These are phyloP conservation scores for Termitomyces heimii DNA, from an alignment of 768 basidiomycete species.

Conservation along the genomic window DNA sequence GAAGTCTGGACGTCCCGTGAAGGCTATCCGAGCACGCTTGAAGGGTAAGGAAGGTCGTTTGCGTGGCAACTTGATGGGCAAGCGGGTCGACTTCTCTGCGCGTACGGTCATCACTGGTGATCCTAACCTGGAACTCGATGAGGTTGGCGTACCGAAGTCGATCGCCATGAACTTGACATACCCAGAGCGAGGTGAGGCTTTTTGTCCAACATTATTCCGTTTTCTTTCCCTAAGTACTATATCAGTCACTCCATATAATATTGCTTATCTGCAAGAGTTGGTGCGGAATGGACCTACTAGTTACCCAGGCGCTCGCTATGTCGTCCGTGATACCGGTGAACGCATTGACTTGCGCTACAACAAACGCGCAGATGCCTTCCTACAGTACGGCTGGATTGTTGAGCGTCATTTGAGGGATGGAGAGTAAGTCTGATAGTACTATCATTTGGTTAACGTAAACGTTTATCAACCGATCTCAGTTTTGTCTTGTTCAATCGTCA, in stretches of 20 bases:
- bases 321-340: conserved; percentile 95
- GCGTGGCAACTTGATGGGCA: conserved; percentile 98
- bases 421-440: conserved; percentile 61
- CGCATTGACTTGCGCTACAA: conserved; percentile 96
- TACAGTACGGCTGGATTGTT: conserved; percentile 98
- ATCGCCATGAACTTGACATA: conserved; percentile 98
- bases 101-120: conserved; percentile 99
- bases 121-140: conserved; percentile 92
- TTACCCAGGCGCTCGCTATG: conserved; percentile 95
- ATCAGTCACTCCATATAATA: conserved; percentile 95
- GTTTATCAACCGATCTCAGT: conserved; percentile 29
- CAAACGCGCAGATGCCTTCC: conserved; percentile 89
- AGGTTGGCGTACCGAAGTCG: conserved; percentile 92
- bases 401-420: conserved; percentile 97
- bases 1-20: conserved; percentile 95
- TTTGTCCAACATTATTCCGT: not conserved
- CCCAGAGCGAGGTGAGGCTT: conserved; percentile 80
- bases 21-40: conserved; percentile 94
- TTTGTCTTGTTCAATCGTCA: conserved; percentile 97
- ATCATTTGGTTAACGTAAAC: not conserved
- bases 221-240: conserved; percentile 5
- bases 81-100: conserved; percentile 98
- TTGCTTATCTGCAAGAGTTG: conserved; percentile 87
- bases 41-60: conserved; percentile 99
- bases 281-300: conserved; percentile 92